Base-by-base conservation (phyloP, 1,139 yeast genomes). In the Taphrina sp. region DNA sequence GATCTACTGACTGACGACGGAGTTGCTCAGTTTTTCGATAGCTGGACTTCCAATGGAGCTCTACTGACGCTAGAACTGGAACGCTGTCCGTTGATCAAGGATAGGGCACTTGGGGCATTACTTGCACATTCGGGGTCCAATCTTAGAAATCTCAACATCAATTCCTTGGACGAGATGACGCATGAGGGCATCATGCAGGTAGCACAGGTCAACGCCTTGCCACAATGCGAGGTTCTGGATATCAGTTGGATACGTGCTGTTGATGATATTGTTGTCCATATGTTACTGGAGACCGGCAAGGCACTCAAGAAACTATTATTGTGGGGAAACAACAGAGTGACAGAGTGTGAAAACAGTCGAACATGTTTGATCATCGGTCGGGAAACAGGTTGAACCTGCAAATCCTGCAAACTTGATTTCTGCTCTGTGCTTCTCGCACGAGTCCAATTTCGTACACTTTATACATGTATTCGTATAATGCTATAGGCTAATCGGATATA, bases 1-100 rank as follows among this genome's bases (percentile, higher is more conserved):
- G 67, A 82, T 0, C 80, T 74, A 4, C 70, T 92, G 34, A 83
- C 95, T 0, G 95, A 88, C 61, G 82, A 77, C 19, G 90, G 89
- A 0, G 68, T 88, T 57, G 73, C 76, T 0, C 70, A 72, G 8
- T 74, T 88, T 12, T 83, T 89, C 64, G 68, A 71, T 2, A 72
- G 74, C 14, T 80, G 80, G 74, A 70, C 74, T 26, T 72, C 72
- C 59, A 80, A 77, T 63, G 77, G 77, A 38, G 89, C 92, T 0
- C 68, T 90, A 24, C 75, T 78, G 59, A 74, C 74, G 44, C 75
- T 86, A n/a, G 79, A 80, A 61, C 65, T 89, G 10, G 76, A 80
- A 19, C 79, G 92, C 61, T 87, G 95, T 65, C 70, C 77, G 5
- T 77, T 78, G 3, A 66, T 90, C 19, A 81, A 81, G 0, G 89